Evolutionary conservation across 306 rosid genomes (phyloP).

Genomic region (Sicyos edulis): DNA sequence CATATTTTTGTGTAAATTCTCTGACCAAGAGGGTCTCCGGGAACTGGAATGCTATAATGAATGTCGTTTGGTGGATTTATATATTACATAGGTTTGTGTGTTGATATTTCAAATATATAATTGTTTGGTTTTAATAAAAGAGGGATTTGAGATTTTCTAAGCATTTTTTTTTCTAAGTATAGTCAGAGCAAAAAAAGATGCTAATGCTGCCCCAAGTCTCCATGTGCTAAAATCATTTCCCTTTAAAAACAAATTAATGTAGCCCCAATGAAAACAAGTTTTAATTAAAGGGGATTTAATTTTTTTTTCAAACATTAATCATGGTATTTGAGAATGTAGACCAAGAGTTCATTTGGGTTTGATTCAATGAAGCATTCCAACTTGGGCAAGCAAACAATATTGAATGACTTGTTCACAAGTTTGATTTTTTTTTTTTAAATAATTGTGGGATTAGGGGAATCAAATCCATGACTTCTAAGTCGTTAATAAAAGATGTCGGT

Average conservation of each 20-base stretch:
- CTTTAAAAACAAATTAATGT: slow-evolving; percentile 2
- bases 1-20: slow-evolving; percentile 38
- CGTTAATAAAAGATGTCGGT: no score
- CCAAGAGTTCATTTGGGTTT: background rate
- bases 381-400: background rate
- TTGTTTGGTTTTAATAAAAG: slow-evolving; percentile 23
- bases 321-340: slow-evolving; percentile 11
- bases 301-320: background rate
- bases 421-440: background rate
- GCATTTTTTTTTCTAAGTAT: background rate
- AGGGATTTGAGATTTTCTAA: no score
- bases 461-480: no score
- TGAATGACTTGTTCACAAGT: background rate
- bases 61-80: slow-evolving; percentile 39
- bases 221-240: slow-evolving; percentile 61
- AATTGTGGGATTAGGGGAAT: no score
- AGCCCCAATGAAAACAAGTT: background rate
- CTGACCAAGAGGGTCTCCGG: slow-evolving; percentile 39
- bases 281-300: background rate
- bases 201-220: slow-evolving; percentile 29
- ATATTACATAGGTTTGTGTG: background rate
- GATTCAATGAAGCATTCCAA: slow-evolving; percentile 14
- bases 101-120: background rate
- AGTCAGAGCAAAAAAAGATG: slow-evolving; percentile 20
- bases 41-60: slow-evolving; percentile 69